Base-by-base conservation (phyloP, 495 filamentous ascomycete genomes). In the Trichodelitschia bisporula region DNA sequence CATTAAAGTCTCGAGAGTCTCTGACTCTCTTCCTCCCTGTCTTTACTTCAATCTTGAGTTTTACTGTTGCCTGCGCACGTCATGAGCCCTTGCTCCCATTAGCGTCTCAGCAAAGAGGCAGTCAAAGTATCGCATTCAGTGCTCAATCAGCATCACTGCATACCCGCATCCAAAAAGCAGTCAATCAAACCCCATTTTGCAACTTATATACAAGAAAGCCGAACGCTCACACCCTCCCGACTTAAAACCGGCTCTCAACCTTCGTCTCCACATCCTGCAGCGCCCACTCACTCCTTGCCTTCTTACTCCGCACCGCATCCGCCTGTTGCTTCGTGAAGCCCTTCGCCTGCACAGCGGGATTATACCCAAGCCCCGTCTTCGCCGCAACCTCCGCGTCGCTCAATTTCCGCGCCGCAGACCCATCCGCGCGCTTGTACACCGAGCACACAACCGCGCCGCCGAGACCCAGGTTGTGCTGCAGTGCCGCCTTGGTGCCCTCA, bases 381-480 rank as follows among this genome's bases (percentile, higher is more conserved):
- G 61, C 64, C 4, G 54, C 69, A 0, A 91, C 63, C 9, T 54
- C 57, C 15, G 56, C 59, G 19, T 56, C 59, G 1, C 59, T 52
- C 3, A 90, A 50, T 16, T 54, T 50, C 18, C 44, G 51, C 15
- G 66, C 67, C 32, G 48, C 54, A 49, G 61, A 54, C 4, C 79
- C 76, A 51, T 93, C 86, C 1, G 75, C 73, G n/a, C 84, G 62
- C 51, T 69, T 69, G 47, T 93, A 93, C 2, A 93, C 72, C 3
- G 79, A 86, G 11, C 84, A 75, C 0, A 97, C 82, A 2, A 69
- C 80, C 2, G 84, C 86, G 34, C 86, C 86, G 1, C 86, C 86
- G 15, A 97, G 55, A 0, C 86, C 86, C 2, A 97, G 55, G 44
- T 97, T 97, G 49, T 97, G 86, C 55, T 93, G 86, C 50, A 97